Percentiles rank a stretch among this genome's conserved stretches.
Evolutionary conservation across 176 grass and related monocot species (phyloP).

Genomic region (Ampelocalamus luodianensis): DNA sequence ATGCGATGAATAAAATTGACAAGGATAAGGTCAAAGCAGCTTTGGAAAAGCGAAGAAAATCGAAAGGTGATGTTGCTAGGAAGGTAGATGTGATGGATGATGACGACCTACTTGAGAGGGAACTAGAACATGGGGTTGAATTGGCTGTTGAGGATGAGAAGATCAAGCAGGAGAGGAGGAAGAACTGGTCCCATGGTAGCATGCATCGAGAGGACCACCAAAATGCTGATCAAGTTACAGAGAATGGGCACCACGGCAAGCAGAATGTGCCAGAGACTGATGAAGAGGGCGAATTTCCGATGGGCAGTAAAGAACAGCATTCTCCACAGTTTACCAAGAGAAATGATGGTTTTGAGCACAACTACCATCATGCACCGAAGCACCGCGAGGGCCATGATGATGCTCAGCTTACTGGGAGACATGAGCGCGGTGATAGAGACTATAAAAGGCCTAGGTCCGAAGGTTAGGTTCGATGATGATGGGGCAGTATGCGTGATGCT

Average conservation of each 20-base stretch:
- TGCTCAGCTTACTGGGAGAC: slow-evolving; percentile 19
- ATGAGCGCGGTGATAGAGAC: slow-evolving; percentile 40
- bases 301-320: slow-evolving; percentile 38
- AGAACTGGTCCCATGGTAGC: slow-evolving; percentile 31
- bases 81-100: slow-evolving; percentile 78
- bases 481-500: not conserved
- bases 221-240: slow-evolving; percentile 35
- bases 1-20: slow-evolving; percentile 86
- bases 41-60: slow-evolving; percentile 83
- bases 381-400: not conserved
- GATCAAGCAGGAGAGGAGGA: slow-evolving; percentile 47
- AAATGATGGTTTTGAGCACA: slow-evolving; percentile 17
- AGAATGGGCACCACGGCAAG: slow-evolving; percentile 52
- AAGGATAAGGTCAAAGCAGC: slow-evolving; percentile 91
- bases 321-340: slow-evolving; percentile 42
- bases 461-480: not conserved
- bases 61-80: slow-evolving; percentile 57
- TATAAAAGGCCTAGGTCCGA: slow-evolving; percentile 28
- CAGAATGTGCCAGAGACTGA: slow-evolving; percentile 35
- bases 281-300: slow-evolving; percentile 52
- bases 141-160: slow-evolving; percentile 81
- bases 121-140: slow-evolving; percentile 89
- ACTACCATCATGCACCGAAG: slow-evolving; percentile 29
- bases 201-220: slow-evolving; percentile 27
- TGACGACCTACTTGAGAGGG: slow-evolving; percentile 87